Conservation (phyloP, 2,329 filamentous ascomycete species). For the Ceratocystis eucalypticola region DNA sequence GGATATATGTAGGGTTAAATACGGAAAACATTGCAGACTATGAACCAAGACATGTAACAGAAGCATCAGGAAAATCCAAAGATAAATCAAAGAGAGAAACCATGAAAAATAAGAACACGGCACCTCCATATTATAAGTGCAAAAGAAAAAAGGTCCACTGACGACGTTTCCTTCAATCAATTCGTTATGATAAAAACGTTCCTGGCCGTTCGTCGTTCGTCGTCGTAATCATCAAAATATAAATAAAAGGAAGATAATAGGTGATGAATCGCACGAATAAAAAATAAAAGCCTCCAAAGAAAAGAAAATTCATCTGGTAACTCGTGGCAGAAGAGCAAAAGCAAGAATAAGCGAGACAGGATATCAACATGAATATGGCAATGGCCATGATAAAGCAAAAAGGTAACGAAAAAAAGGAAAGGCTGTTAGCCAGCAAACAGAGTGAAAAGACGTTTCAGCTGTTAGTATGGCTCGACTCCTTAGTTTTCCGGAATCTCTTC, state of each 20-base stretch:
- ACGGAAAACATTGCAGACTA: background rate
- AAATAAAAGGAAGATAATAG: slow-evolving; percentile 8
- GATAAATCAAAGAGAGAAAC: background rate
- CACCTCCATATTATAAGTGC: background rate
- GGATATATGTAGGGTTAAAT: background rate
- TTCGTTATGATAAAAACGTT: background rate
- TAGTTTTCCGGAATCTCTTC: slow-evolving; percentile 28
- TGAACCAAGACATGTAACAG: background rate
- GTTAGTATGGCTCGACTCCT: background rate
- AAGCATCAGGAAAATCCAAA: background rate
- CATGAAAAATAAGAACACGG: background rate
- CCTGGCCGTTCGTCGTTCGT: background rate
- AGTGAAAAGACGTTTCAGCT: background rate
- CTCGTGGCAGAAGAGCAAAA: background rate
- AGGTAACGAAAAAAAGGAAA: background rate
- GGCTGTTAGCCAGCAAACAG: background rate
- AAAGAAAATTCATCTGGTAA: slow-evolving; percentile 1
- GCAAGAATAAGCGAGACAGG: background rate
- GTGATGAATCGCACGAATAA: background rate
- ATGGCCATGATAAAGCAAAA: slow-evolving; percentile 2
- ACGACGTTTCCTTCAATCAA: background rate
- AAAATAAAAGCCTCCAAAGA: slow-evolving; percentile 7
- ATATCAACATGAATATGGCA: background rate
- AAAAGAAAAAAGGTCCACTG: background rate
- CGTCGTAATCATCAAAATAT: slow-evolving; percentile 3